These are phyloP conservation scores for Tritrichomonas musculus DNA, from an alignment of 208 protist species.

Conservation along the genomic window DNA sequence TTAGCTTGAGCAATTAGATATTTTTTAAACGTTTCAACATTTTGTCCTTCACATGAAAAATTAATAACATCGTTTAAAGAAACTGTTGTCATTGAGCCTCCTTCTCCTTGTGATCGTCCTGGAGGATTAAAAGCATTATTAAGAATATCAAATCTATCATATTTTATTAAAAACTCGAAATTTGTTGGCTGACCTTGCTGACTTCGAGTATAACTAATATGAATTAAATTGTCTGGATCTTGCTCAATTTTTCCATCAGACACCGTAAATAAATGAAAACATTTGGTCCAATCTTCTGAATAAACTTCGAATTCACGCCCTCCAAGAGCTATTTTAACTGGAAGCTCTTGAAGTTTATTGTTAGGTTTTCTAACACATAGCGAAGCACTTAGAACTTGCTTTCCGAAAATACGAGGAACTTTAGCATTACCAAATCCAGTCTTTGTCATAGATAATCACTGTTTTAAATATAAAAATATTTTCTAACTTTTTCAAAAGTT, in stretches of 20 bases:
- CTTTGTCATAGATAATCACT: too few relatives aligned
- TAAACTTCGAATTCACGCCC: neutral
- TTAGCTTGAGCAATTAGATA: neutral
- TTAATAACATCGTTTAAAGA: neutral
- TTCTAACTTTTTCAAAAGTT: too few relatives aligned
- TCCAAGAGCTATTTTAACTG: neutral
- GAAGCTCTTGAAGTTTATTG: neutral
- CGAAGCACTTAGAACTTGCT: neutral
- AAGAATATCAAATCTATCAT: neutral
- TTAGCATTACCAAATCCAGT: too few relatives aligned
- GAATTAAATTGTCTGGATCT: neutral
- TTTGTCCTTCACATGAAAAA: neutral
- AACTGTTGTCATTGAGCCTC: neutral
- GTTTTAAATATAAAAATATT: too few relatives aligned
- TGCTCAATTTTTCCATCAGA: neutral
- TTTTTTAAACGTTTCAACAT: neutral
- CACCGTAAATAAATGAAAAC: neutral
- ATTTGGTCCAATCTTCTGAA: neutral
- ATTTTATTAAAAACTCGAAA: conserved; percentile 12
- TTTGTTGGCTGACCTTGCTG: too few relatives aligned
- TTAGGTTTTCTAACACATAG: neutral
- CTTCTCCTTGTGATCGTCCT: neutral
- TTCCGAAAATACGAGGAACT: neutral
- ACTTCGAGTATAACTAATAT: neutral
- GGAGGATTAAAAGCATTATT: neutral